Evolutionary conservation across 129 eudicot genomes (phyloP).

Genomic region (Pulicaria dysenterica): DNA sequence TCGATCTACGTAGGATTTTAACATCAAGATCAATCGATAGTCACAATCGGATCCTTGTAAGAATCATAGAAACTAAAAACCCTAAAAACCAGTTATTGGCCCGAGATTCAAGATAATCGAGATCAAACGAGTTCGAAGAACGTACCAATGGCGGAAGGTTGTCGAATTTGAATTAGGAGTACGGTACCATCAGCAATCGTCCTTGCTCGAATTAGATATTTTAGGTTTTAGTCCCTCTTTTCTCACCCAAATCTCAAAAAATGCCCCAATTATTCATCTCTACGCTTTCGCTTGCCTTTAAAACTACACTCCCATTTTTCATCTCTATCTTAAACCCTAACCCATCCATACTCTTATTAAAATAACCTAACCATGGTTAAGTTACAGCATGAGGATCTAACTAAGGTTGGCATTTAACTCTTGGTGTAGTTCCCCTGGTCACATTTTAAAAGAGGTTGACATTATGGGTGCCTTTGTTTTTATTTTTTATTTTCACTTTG

Average conservation of each 20-base stretch:
- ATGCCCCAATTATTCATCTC: slow-evolving; percentile 21
- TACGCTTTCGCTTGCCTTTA: slow-evolving; percentile 16
- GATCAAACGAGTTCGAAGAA: slow-evolving; percentile 2
- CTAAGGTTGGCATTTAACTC: slow-evolving; percentile 5
- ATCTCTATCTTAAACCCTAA: slow-evolving; percentile 30
- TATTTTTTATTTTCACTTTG: not conserved
- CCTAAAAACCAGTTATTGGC: slow-evolving; percentile 19
- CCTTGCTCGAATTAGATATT: slow-evolving; percentile 26
- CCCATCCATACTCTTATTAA: not conserved
- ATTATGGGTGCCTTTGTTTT: not conserved
- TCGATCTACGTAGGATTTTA: not conserved
- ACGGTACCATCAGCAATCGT: slow-evolving; percentile 23
- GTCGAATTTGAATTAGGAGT: slow-evolving; percentile 29
- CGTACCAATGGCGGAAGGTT: slow-evolving; percentile 35
- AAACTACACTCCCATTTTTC: slow-evolving; percentile 3
- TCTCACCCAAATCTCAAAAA: slow-evolving; percentile 23
- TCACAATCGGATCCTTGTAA: not conserved
- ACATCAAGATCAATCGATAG: not conserved
- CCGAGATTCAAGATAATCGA: not conserved
- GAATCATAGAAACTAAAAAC: slow-evolving; percentile 8
- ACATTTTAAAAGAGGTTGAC: no score
- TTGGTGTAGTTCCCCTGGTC: slow-evolving; percentile 5
- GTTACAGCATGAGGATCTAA: not conserved
- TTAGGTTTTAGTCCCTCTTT: slow-evolving; percentile 40
- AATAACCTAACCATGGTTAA: slow-evolving; percentile 29